These are phyloP conservation scores for Suillus subalutaceus DNA, from an alignment of 768 basidiomycete species.

Conservation along the genomic window DNA sequence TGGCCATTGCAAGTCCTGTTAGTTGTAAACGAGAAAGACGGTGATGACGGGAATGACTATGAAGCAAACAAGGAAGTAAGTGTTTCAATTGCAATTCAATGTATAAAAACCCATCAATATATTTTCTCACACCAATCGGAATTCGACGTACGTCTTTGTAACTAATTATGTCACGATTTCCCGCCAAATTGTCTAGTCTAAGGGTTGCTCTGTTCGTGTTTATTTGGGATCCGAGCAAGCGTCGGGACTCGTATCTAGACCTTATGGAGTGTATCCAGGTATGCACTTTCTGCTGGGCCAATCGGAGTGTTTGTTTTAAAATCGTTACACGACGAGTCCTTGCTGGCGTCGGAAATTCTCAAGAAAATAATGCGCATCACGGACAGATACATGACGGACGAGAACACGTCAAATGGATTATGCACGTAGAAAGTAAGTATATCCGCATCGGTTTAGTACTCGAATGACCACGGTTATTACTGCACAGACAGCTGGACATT, in stretches of 20 bases:
- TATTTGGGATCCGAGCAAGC: too few relatives aligned
- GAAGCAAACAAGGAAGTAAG: constrained; percentile 31
- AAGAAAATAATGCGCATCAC: not conserved
- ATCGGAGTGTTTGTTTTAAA: too few relatives aligned
- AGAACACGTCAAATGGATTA: not conserved
- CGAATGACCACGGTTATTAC: constrained; percentile 59
- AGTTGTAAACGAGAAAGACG: constrained; percentile 13
- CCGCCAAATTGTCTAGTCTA: not conserved
- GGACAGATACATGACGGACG: not conserved
- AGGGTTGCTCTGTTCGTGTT: too few relatives aligned
- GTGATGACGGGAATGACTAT: constrained; percentile 20
- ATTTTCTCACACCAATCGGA: constrained; percentile 16
- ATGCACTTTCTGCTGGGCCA: too few relatives aligned
- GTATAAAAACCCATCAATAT: constrained; percentile 12
- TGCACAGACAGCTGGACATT: constrained; percentile 52
- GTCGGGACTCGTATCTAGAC: too few relatives aligned
- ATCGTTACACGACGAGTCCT: not conserved
- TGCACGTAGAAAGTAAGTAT: not conserved
- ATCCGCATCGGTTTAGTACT: constrained; percentile 74
- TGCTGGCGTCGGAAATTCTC: not conserved
- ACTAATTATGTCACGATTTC: not conserved
- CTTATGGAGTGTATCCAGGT: too few relatives aligned
- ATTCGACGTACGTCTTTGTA: not conserved
- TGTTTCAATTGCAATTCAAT: not conserved
- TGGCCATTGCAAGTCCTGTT: constrained; percentile 41